phyloP scores from a whole-genome alignment of 1,139 yeast genomes.

The Pichia sp. region DNA sequence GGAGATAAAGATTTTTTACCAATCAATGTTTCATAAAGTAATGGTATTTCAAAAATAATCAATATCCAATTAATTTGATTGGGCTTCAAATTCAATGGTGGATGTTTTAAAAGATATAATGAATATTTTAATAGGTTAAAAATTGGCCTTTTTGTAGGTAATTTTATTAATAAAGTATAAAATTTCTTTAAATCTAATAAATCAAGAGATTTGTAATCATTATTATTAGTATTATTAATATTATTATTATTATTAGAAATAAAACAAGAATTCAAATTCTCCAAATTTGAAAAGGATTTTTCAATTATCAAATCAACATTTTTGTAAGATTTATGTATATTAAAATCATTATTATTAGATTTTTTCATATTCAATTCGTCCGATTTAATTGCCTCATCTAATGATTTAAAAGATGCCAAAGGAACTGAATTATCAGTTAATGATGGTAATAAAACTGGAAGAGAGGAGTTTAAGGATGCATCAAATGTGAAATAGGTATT shows the following conservation, averaged over 20 bases:
- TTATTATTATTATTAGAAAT: constrained; percentile 21
- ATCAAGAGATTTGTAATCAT: constrained; percentile 37
- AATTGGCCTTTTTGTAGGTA: constrained; percentile 59
- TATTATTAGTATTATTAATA: constrained; percentile 10
- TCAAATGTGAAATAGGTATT: constrained; percentile 36
- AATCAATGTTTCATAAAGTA: constrained; percentile 42
- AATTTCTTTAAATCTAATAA: constrained; percentile 37
- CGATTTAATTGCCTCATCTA: constrained; percentile 1
- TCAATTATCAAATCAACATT: constrained; percentile 6
- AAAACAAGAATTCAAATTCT: constrained; percentile 47
- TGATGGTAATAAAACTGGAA: neutral
- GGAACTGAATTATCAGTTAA: neutral
- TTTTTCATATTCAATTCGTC: neutral
- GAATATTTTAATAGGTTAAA: constrained; percentile 46
- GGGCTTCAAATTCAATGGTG: constrained; percentile 34
- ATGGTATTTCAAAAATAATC: constrained; percentile 59
- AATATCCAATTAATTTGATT: constrained; percentile 47
- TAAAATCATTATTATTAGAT: neutral
- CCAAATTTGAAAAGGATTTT: constrained; percentile 23
- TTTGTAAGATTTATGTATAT: neutral
- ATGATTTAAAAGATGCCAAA: neutral
- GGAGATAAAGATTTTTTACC: constrained; percentile 30
- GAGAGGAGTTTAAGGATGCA: neutral
- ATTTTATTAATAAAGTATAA: constrained; percentile 37
- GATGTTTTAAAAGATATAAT: constrained; percentile 42